Conservation (phyloP, 495 filamentous ascomycete species). For the Xylaria sp. region DNA sequence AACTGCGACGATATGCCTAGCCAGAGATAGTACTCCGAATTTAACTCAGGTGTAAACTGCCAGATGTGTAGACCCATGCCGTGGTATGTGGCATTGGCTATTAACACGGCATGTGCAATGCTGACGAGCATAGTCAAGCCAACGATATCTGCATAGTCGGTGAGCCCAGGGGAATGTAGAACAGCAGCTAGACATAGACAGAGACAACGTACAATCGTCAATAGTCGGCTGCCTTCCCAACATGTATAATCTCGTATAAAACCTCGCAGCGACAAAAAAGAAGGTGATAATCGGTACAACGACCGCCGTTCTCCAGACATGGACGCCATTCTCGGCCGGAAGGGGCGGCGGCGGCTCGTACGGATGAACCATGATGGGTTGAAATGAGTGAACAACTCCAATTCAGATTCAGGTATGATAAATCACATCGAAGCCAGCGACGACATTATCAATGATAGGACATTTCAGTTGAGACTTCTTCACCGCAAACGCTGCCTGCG, state of each 20-base stretch:
- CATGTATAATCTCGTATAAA: slow-evolving; percentile 38
- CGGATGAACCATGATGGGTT: slow-evolving; percentile 30
- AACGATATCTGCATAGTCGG: slow-evolving; percentile 35
- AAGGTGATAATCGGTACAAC: slow-evolving; percentile 42
- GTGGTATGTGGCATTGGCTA: slow-evolving; percentile 40
- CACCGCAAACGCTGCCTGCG: slow-evolving; percentile 19
- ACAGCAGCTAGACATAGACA: neutral
- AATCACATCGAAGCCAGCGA: slow-evolving; percentile 28
- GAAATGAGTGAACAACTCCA: slow-evolving; percentile 20
- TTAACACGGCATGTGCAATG: slow-evolving; percentile 37
- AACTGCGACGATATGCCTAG: slow-evolving; percentile 47
- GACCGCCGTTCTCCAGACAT: slow-evolving; percentile 41
- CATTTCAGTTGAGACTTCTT: slow-evolving; percentile 3
- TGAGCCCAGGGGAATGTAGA: neutral
- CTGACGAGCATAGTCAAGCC: slow-evolving; percentile 39
- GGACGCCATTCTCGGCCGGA: slow-evolving; percentile 42
- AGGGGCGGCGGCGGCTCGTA: slow-evolving; percentile 30
- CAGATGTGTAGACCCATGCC: slow-evolving; percentile 45
- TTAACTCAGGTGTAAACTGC: slow-evolving; percentile 42
- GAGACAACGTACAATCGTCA: slow-evolving; percentile 38
- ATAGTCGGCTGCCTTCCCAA: slow-evolving; percentile 31
- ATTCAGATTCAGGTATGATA: neutral
- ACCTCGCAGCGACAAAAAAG: slow-evolving; percentile 38
- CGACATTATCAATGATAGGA: neutral
- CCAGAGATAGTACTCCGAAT: slow-evolving; percentile 47